Evolutionary conservation across 2,329 filamentous ascomycete species (phyloP), one percentile per base, ranked within the genome.

Genomic region (Capronia americana): DNA sequence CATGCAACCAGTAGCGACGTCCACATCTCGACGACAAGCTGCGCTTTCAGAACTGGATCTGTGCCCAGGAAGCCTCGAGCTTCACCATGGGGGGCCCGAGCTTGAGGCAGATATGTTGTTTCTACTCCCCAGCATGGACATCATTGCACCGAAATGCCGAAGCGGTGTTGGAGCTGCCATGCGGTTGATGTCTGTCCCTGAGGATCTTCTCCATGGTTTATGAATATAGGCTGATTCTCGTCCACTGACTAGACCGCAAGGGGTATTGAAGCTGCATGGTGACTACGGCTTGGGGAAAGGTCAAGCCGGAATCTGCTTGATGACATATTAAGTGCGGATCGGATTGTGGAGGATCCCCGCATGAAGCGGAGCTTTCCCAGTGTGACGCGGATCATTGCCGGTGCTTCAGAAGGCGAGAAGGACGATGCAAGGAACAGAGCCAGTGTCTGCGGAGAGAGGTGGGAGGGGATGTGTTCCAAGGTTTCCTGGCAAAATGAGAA

Each of bases 171-270:
- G 32, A 23, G 44, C 30, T n/a, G 44, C 28, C 41, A 34, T 23
- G 28, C 28, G 26, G 32, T 48, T 48, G 44, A n/a, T 59, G 17
- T 28, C 28, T 48, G 48, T 53, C 1, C 26, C 48, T 28, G 48
- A 28, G 24, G 14, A 30, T 30, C 38, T 44, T 50, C 28, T 28
- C 26, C 41, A 28, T 26, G 28, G 41, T 59, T 50, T 50, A 26
- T n/a, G 57, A 59, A 59, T 50, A 58, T 48, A 58, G 56, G 41
- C 57, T 48, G 46, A 46, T 50, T 48, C 17, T 30, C 32, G 28
- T 12, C 44, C 41, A 24, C 20, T 17, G 17, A 51, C 44, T 46
- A 59, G 20, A 44, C 41, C 46, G 11, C 17, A 59, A 51, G 14
- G 23, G n/a, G 57, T n/a, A 59, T 44, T 44, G 17, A 44, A 51